Evolutionary conservation across 2,329 filamentous ascomycete species (phyloP).

Genomic region (Botrytis elliptica): DNA sequence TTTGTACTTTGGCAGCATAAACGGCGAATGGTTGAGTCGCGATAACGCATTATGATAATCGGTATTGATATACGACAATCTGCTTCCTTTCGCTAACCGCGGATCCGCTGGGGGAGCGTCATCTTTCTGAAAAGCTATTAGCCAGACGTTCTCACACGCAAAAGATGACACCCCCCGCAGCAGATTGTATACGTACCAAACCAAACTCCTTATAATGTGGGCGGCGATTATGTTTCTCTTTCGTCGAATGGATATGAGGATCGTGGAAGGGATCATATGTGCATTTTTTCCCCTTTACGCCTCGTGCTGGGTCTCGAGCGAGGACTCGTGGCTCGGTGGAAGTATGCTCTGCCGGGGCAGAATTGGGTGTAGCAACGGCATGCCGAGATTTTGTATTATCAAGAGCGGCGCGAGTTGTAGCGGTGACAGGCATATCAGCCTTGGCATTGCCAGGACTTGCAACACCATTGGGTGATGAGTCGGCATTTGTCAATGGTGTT

Average conservation of each 20-base stretch:
- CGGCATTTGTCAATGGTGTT: slow-evolving; percentile 65
- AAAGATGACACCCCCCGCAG: slow-evolving; percentile 60
- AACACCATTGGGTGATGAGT: slow-evolving; percentile 61
- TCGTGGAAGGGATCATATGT: slow-evolving; percentile 55
- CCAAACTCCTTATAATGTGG: slow-evolving; percentile 63
- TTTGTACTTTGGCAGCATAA: slow-evolving; percentile 76
- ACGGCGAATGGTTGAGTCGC: slow-evolving; percentile 69
- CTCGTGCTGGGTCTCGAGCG: slow-evolving; percentile 56
- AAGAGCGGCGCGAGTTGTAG: slow-evolving; percentile 36
- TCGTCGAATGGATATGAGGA: slow-evolving; percentile 44
- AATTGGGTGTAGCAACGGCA: slow-evolving; percentile 37
- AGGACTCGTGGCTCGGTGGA: slow-evolving; percentile 41
- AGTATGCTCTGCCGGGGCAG: slow-evolving; percentile 28
- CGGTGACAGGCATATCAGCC: slow-evolving; percentile 38
- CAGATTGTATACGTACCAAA: slow-evolving; percentile 57
- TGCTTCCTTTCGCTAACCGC: slow-evolving; percentile 69
- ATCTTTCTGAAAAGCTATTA: slow-evolving; percentile 71
- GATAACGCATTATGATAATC: slow-evolving; percentile 69
- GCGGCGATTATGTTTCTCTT: slow-evolving; percentile 57
- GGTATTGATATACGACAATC: slow-evolving; percentile 65
- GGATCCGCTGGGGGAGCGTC: slow-evolving; percentile 79
- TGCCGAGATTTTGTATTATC: slow-evolving; percentile 26
- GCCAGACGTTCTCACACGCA: slow-evolving; percentile 50
- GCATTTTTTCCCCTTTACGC: slow-evolving; percentile 57
- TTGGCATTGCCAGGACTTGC: slow-evolving; percentile 50